Conservation (phyloP, 768 basidiomycete genomes). For the Mycena haematopus region DNA sequence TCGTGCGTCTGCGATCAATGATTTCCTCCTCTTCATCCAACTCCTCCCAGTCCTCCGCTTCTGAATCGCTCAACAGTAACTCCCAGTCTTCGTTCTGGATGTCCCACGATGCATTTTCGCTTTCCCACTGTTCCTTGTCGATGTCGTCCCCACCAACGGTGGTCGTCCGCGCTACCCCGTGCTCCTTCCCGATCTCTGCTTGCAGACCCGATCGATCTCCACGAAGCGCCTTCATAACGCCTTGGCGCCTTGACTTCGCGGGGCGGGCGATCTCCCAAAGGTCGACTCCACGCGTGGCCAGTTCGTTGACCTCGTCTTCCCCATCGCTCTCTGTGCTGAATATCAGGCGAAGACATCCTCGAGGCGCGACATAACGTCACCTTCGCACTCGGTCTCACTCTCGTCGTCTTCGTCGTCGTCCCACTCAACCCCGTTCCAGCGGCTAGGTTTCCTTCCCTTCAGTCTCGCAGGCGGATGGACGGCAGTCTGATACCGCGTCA, state of each 20-base stretch:
- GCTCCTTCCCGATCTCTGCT: conserved; percentile 37
- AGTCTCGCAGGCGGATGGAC: not conserved
- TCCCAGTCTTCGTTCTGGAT: conserved; percentile 19
- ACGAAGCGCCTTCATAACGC: not conserved
- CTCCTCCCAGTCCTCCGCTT: conserved; percentile 37
- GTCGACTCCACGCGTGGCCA: not conserved
- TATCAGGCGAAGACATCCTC: not conserved
- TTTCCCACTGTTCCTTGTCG: conserved; percentile 23
- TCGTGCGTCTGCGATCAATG: not conserved
- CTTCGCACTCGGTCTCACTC: not conserved
- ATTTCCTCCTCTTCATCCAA: conserved; percentile 28
- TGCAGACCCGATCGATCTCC: not conserved
- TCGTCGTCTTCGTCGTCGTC: not conserved
- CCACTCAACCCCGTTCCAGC: not conserved
- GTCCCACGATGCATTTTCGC: conserved; percentile 12
- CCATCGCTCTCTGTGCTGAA: not conserved
- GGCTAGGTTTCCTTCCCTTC: not conserved
- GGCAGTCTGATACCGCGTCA: not conserved
- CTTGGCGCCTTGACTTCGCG: conserved; percentile 39
- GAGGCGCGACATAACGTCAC: not conserved
- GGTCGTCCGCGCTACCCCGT: conserved; percentile 32
- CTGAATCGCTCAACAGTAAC: conserved; percentile 3
- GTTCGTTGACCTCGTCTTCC: conserved; percentile 16
- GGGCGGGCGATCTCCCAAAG: conserved; percentile 41
- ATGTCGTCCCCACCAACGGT: conserved; percentile 27